Evolutionary conservation across 306 rosid species (phyloP).

Genomic region (Trifolium repens): DNA sequence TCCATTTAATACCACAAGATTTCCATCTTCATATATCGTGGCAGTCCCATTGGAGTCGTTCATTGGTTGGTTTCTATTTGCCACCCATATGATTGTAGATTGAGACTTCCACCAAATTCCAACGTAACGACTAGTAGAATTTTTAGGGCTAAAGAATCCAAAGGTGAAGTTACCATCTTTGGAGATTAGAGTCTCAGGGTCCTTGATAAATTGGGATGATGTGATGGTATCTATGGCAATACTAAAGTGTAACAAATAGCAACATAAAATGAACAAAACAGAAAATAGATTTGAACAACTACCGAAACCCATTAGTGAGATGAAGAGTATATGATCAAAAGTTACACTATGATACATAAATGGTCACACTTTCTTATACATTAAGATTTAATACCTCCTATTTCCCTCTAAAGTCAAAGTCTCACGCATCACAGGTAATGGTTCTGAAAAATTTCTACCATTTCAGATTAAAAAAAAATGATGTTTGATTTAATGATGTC

Average conservation of each 20-base stretch:
- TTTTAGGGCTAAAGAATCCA: conserved; percentile 33
- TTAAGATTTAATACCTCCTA: too few relatives aligned
- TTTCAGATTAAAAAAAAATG: too few relatives aligned
- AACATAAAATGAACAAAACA: neutral
- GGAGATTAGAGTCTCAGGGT: conserved; percentile 35
- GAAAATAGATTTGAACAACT: neutral
- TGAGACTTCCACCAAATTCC: conserved; percentile 38
- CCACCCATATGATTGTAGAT: conserved; percentile 36
- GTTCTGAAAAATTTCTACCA: too few relatives aligned
- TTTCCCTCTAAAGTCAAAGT: too few relatives aligned
- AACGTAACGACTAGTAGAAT: conserved; percentile 26
- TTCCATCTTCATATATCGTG: conserved; percentile 33
- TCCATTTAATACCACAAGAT: conserved; percentile 42
- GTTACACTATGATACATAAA: neutral
- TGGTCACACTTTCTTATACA: too few relatives aligned
- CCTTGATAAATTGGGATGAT: conserved; percentile 22
- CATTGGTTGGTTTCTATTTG: conserved; percentile 38
- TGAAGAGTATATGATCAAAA: neutral
- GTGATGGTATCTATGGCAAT: conserved; percentile 7
- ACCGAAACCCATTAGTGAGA: conserved; percentile 11
- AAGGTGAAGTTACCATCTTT: conserved; percentile 12
- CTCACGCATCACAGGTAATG: too few relatives aligned
- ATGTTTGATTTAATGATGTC: neutral
- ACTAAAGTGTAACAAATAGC: neutral
- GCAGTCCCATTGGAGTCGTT: neutral